These are phyloP conservation scores for Phytophthora aleatoria DNA, from an alignment of 352 stramenopile species.

Conservation along the genomic window DNA sequence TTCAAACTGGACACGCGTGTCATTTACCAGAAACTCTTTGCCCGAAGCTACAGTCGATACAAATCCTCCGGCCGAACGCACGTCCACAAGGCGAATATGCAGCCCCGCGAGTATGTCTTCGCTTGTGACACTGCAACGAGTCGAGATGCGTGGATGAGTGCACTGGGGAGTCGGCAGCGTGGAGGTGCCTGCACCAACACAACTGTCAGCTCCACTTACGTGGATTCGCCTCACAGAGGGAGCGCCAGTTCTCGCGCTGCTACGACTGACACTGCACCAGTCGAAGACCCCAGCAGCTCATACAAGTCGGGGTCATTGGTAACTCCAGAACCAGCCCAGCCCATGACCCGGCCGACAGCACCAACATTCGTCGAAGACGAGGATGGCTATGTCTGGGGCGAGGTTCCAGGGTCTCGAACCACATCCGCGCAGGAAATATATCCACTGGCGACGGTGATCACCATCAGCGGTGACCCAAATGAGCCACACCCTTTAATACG, in stretches of 20 bases:
- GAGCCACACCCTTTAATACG: slow-evolving; percentile 19
- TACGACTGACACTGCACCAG: slow-evolving; percentile 7
- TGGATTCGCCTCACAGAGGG: slow-evolving; percentile 14
- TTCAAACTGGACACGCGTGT: slow-evolving; percentile 48
- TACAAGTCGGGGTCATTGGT: slow-evolving; percentile 10
- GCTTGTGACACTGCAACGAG: slow-evolving; percentile 40
- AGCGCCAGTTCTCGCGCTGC: slow-evolving; percentile 12
- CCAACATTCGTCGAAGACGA: slow-evolving; percentile 39
- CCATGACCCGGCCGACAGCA: slow-evolving; percentile 11
- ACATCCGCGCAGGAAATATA: slow-evolving; percentile 11
- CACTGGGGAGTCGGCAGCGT: slow-evolving; percentile 28
- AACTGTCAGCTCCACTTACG: slow-evolving; percentile 14
- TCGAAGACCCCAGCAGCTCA: background rate
- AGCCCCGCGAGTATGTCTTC: slow-evolving; percentile 41
- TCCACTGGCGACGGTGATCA: slow-evolving; percentile 29
- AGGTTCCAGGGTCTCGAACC: background rate
- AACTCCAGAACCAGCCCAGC: slow-evolving; percentile 5
- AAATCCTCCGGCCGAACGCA: slow-evolving; percentile 35
- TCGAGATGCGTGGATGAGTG: slow-evolving; percentile 46
- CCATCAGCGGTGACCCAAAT: slow-evolving; percentile 31
- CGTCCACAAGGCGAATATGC: slow-evolving; percentile 27
- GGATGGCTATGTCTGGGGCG: slow-evolving; percentile 20
- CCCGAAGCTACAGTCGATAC: slow-evolving; percentile 40
- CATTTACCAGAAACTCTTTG: slow-evolving; percentile 40
- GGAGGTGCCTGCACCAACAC: slow-evolving; percentile 19